Evolutionary conservation across 495 filamentous ascomycete genomes (phyloP).

Genomic region (Staphylotrichum longicolle): DNA sequence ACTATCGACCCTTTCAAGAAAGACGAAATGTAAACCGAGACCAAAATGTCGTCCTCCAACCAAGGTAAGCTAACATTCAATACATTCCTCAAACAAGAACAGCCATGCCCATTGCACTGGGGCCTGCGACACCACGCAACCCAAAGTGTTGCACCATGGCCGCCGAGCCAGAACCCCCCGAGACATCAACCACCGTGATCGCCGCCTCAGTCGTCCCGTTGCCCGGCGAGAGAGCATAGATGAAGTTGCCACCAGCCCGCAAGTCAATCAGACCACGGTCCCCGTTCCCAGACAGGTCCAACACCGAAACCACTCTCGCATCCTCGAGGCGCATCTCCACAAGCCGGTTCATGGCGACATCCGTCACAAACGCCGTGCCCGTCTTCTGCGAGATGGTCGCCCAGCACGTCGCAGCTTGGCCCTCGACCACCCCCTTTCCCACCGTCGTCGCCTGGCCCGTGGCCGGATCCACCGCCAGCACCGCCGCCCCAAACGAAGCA

Average conservation of each 20-base stretch:
- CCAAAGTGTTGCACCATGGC: conserved; percentile 41
- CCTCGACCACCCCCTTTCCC: conserved; percentile 36
- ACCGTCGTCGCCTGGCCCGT: conserved; percentile 25
- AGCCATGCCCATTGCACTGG: neutral
- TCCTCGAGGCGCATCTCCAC: conserved; percentile 51
- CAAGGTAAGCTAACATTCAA: neutral
- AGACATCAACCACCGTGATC: conserved; percentile 52
- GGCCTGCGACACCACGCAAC: conserved; percentile 24
- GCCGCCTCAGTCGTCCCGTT: conserved; percentile 46
- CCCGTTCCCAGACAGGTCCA: conserved; percentile 41
- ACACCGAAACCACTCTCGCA: conserved; percentile 40
- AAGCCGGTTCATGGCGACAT: conserved; percentile 49
- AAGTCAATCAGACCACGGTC: conserved; percentile 57
- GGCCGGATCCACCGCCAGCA: conserved; percentile 32
- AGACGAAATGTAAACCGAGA: too few species aligned
- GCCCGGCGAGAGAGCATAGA: conserved; percentile 56
- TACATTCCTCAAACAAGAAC: neutral
- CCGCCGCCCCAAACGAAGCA: conserved; percentile 51
- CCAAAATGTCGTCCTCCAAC: too few species aligned
- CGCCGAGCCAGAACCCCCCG: neutral
- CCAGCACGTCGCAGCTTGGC: conserved; percentile 59
- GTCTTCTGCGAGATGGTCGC: conserved; percentile 42
- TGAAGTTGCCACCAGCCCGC: conserved; percentile 46
- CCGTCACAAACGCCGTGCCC: conserved; percentile 53
- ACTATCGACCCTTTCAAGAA: too few species aligned